These are phyloP conservation scores for Silene conica DNA, from an alignment of 148 eudicot species.

Conservation along the genomic window DNA sequence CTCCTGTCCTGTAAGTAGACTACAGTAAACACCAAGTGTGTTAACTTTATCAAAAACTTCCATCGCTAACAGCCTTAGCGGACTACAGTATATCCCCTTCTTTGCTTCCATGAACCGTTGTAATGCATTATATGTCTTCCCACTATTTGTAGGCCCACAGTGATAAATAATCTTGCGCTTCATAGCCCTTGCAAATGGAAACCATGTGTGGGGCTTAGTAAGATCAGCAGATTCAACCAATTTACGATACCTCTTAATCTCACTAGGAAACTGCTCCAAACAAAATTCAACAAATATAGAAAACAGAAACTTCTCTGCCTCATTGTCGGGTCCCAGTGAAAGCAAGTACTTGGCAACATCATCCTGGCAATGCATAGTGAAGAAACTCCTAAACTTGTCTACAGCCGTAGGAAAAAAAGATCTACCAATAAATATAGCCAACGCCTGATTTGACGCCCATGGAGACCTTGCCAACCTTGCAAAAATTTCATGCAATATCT, in stretches of 20 bases:
- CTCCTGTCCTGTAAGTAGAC: constrained; percentile 89
- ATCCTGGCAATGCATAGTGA: constrained; percentile 33
- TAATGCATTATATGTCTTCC: constrained; percentile 93
- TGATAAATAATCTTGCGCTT: constrained; percentile 90
- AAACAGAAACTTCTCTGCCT: constrained; percentile 73
- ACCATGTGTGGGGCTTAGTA: constrained; percentile 93
- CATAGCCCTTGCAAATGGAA: constrained; percentile 97
- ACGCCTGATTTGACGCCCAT: constrained; percentile 87
- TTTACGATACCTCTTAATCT: constrained; percentile 67
- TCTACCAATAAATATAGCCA: constrained; percentile 79
- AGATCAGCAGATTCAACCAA: constrained; percentile 84
- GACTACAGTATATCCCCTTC: constrained; percentile 93
- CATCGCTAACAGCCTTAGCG: constrained; percentile 95
- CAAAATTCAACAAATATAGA: constrained; percentile 88
- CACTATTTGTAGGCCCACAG: constrained; percentile 98
- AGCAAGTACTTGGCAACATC: constrained; percentile 58
- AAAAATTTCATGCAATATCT: constrained; percentile 44
- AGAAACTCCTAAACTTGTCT: constrained; percentile 47
- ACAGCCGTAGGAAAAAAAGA: constrained; percentile 83
- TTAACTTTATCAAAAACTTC: constrained; percentile 95
- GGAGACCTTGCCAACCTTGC: constrained; percentile 48
- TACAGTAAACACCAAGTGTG: constrained; percentile 79
- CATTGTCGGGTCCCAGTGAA: constrained; percentile 59
- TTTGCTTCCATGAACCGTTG: constrained; percentile 86
- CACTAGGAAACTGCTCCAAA: constrained; percentile 63